Base-by-base conservation (phyloP, 2,329 filamentous ascomycete species). In the Ilyonectria destructans region DNA sequence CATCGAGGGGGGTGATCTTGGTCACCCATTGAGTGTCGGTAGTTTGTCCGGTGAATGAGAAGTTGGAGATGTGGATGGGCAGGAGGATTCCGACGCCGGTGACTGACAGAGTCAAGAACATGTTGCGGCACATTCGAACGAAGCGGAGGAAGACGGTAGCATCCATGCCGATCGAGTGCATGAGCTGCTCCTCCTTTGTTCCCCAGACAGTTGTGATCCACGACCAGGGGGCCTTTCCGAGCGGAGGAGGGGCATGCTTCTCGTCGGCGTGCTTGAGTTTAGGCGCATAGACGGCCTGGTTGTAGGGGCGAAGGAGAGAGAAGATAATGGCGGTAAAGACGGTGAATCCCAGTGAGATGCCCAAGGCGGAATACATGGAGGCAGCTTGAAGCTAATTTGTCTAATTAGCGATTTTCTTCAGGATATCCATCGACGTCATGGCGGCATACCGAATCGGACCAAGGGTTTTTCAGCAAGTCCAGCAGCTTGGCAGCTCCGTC, bases 241-340 rank as follows among this genome's bases (percentile, higher is more conserved):
- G 88, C 1, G 93, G 90, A 13, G 96, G 96, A 19, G 96, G 96
- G 10, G 93, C 90, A 83, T 97, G 95, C 81, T 92, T 94, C 74
- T 94, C 91, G 80, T 98, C 96, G 79, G 94, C 93, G 85, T 98
- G 92, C 80, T 97, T 97, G 56, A 97, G 86, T 80, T 97, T 96
- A 46, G 96, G 96, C 4, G 96, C 95, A 82, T 99, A 99, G 55
- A 99, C 94, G 74, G 96, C 89, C 63, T 92, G 92, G 81, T 98
- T 96, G 81, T 95, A 95, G 6, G 96, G 96, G 68, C 96, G 93
- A 62, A 98, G 86, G 75, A 98, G 85, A 70, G 94, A 97, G 86
- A 98, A 99, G 71, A 91, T 83, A 66, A 97, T 79, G 69, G 94
- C 91, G 74, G 97, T 91, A 73, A 91, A 85, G 70, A 88, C 77